phyloP scores from a whole-genome alignment of 352 stramenopile genomes.

The Phytophthora litchii region DNA sequence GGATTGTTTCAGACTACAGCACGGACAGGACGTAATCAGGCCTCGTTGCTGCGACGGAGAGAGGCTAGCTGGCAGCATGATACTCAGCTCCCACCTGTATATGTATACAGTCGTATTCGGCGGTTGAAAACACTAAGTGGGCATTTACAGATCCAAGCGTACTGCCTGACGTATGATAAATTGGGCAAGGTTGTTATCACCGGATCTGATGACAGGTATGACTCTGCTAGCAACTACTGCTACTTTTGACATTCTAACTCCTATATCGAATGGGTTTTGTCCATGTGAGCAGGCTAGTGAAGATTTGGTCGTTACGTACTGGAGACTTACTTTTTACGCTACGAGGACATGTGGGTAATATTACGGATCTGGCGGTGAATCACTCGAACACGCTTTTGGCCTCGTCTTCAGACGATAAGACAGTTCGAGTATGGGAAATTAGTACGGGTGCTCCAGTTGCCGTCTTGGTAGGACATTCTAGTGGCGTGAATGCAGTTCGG shows the following conservation, averaged over 20 bases:
- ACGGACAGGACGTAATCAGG: constrained; percentile 64
- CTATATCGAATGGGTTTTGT: constrained; percentile 6
- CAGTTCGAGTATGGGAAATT: constrained; percentile 88
- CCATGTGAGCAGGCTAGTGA: constrained; percentile 83
- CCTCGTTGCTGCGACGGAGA: constrained; percentile 53
- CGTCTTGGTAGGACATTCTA: constrained; percentile 87
- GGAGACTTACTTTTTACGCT: constrained; percentile 84
- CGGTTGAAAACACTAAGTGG: constrained; percentile 90
- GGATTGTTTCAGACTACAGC: constrained; percentile 54
- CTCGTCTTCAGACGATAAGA: constrained; percentile 90
- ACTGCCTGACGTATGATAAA: constrained; percentile 96
- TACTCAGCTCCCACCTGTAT: constrained; percentile 48
- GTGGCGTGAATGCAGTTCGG: constrained; percentile 83
- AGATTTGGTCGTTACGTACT: constrained; percentile 94
- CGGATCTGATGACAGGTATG: constrained; percentile 94
- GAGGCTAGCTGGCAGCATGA: constrained; percentile 49
- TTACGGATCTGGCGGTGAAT: constrained; percentile 91
- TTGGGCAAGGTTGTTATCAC: constrained; percentile 96
- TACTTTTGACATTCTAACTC: constrained; percentile 6
- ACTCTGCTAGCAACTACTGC: background rate
- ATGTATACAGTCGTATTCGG: constrained; percentile 82
- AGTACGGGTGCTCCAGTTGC: constrained; percentile 81
- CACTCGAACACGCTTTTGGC: constrained; percentile 78
- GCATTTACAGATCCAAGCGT: constrained; percentile 94
- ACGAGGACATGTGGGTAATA: constrained; percentile 87